Base-by-base conservation (phyloP, 306 rosid genomes). In the Carpinus fangiana region DNA sequence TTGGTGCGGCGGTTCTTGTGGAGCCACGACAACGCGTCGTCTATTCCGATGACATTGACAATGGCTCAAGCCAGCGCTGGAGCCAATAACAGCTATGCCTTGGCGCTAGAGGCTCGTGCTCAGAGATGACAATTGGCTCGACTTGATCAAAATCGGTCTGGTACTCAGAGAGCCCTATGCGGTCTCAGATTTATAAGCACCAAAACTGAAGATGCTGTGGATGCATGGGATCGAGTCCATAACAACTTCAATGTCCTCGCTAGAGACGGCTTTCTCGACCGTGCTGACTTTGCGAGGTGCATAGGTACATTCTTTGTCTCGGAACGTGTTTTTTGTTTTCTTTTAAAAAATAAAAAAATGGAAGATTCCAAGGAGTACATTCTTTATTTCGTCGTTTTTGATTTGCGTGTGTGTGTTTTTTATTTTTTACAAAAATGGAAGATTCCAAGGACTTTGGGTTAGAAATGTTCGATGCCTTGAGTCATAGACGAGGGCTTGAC, bases 201-300 rank as follows among this genome's bases (percentile, higher is more conserved):
- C 5, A 93, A 89, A 82, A 78, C 87, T n/a, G 83, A 83, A 41
- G 88, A 89, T 52, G 45, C 45, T 7, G 92, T 93, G 38, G 97
- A 96, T 61, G 90, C 92, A 17, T 93, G 99, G 98, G 89, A 81
- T 75, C 92, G 93, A 72, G 93, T 96, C 20, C 90, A 81, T 84
- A 71, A 59, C 54, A 96, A 87, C 73, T 96, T 96, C 86, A 64
- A 86, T 48, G 88, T 66, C 76, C 88, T 93, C 7, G 73, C 90
- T 23, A 93, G 87, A 75, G 94, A 91, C 66, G 98, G 98, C 60
- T 88, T 26, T 70, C 97, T 96, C 73, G 62, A 55, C 75, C 99
- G 99, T 62, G 45, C 91, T 34, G 97, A 96, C 79, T 96, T 96
- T 70, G 98, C 92, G 7, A 89, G 93, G 87, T 96, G 99, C 94